Conservation (phyloP, 2,329 filamentous ascomycete species). For the Capronia coronata region DNA sequence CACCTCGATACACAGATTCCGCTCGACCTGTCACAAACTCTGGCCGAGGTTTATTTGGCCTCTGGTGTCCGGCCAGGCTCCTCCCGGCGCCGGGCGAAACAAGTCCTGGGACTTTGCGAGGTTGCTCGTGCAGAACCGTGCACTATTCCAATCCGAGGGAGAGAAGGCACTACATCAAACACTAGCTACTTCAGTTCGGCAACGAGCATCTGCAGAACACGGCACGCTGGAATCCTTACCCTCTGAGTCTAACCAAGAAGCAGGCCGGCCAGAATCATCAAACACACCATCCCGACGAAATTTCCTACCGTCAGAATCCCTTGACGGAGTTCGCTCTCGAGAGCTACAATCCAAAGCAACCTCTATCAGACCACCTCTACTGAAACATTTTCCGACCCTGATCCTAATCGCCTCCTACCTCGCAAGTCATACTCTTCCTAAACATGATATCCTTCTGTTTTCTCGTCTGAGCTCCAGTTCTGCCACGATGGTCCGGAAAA, state of each 20-base stretch:
- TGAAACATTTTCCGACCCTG: conserved; percentile 44
- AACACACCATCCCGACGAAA: neutral
- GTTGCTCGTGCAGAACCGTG: conserved; percentile 56
- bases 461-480: conserved; percentile 44
- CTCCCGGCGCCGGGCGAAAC: conserved; percentile 40
- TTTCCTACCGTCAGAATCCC: neutral
- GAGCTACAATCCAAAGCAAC: neutral
- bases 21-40: conserved; percentile 61
- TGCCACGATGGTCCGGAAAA: conserved; percentile 40
- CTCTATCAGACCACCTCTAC: conserved; percentile 28
- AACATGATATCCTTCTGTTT: conserved; percentile 46
- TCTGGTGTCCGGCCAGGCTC: conserved; percentile 59
- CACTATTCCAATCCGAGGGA: conserved; percentile 42
- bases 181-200: conserved; percentile 23
- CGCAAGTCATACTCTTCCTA: conserved; percentile 42
- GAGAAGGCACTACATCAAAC: conserved; percentile 40
- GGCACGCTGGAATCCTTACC: neutral
- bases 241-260: neutral
- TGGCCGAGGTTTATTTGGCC: conserved; percentile 83
- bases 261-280: conserved; percentile 9
- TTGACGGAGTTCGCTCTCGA: neutral
- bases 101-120: conserved; percentile 75
- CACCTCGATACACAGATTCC: conserved; percentile 64
- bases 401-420: conserved; percentile 44
- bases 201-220: conserved; percentile 8